phyloP scores from a whole-genome alignment of 78 protist genomes.

The Dictyostelium purpureum region DNA sequence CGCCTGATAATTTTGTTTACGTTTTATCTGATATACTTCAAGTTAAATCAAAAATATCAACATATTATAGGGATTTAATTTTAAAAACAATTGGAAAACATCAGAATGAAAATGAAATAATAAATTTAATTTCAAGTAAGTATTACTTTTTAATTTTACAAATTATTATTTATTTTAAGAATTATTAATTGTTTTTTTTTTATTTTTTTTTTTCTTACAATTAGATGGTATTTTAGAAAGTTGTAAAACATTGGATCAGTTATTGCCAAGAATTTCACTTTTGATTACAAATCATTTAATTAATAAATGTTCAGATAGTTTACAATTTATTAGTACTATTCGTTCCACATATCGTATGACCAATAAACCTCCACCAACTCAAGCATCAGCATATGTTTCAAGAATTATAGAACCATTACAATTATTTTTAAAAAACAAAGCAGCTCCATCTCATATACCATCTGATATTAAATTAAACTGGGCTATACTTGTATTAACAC shows the following conservation, averaged over 20 bases:
- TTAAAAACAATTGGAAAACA: slow-evolving; percentile 16
- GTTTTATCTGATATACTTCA: slow-evolving; percentile 33
- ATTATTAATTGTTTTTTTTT: not conserved
- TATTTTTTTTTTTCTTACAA: not conserved
- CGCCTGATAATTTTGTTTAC: slow-evolving; percentile 37
- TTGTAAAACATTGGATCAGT: not conserved
- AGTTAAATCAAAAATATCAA: slow-evolving; percentile 15
- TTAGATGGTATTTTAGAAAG: slow-evolving; percentile 12
- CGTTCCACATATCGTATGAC: slow-evolving; percentile 43
- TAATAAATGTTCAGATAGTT: slow-evolving; percentile 39
- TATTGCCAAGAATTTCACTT: not conserved
- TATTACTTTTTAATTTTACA: not conserved
- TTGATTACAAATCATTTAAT: slow-evolving; percentile 12
- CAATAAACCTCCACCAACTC: slow-evolving; percentile 56
- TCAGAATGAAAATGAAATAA: not conserved
- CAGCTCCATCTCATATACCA: slow-evolving; percentile 6
- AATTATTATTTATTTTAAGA: not conserved
- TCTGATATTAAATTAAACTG: not conserved
- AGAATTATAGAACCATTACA: slow-evolving; percentile 39
- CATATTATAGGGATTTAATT: not conserved
- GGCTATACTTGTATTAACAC: not conserved
- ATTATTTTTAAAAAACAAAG: slow-evolving; percentile 9
- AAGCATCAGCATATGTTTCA: slow-evolving; percentile 36
- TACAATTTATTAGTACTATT: slow-evolving; percentile 18
- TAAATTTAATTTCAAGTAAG: slow-evolving; percentile 1